A percentile compares a stretch with the other conserved stretches of the same genome.
Conservation (phyloP, 441 rosid species). For the Gossypium davidsonii region DNA sequence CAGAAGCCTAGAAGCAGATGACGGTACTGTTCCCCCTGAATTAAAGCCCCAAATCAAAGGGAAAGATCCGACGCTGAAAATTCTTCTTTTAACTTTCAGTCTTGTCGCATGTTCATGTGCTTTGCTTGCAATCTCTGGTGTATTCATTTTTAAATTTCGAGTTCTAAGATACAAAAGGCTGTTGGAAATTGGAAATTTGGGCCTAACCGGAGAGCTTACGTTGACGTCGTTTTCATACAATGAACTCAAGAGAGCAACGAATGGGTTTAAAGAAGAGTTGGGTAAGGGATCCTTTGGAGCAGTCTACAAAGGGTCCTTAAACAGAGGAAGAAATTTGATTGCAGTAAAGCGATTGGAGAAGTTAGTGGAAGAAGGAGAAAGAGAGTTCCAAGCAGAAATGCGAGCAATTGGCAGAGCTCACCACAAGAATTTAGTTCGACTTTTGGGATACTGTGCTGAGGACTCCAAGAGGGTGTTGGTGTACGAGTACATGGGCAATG, state of each 20-base stretch:
- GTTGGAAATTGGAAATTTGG: background rate
- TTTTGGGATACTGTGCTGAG: constrained; percentile 29
- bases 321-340: background rate
- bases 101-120: background rate
- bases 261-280: constrained; percentile 18
- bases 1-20: background rate
- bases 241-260: constrained; percentile 5
- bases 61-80: background rate
- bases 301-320: constrained; percentile 16
- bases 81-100: background rate
- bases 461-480: constrained; percentile 26
- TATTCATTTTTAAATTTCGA: background rate
- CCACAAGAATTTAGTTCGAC: constrained; percentile 23
- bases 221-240: constrained; percentile 10
- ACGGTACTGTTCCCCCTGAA: background rate
- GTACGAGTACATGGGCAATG: constrained; percentile 30
- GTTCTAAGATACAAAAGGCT: constrained; percentile 2
- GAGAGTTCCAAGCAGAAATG: constrained; percentile 21
- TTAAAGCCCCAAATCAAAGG: background rate
- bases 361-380: constrained; percentile 21
- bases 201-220: background rate
- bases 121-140: constrained; percentile 1
- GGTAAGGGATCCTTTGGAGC: constrained; percentile 18
- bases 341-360: constrained; percentile 33
- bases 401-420: constrained; percentile 18